Conservation (phyloP, 2,329 filamentous ascomycete genomes). For the Penicillium sp. region DNA sequence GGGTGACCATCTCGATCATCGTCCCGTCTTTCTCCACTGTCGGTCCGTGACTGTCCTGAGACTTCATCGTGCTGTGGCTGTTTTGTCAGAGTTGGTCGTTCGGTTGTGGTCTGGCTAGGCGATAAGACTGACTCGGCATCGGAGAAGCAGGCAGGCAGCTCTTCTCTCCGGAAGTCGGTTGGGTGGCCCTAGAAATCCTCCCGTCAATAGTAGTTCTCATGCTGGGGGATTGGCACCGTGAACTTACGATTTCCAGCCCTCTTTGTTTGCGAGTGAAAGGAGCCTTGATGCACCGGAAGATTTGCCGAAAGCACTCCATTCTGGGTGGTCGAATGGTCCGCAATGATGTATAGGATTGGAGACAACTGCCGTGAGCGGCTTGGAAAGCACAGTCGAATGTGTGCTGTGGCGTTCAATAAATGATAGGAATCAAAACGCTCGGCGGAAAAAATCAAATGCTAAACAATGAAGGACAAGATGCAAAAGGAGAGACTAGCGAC, state of each 20-base stretch:
- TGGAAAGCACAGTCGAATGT: too few relatives aligned
- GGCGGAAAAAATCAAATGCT: slow-evolving; percentile 12
- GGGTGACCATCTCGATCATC: slow-evolving; percentile 22
- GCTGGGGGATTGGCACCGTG: background rate
- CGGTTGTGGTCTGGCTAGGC: slow-evolving; percentile 11
- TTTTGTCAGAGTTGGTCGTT: slow-evolving; percentile 25
- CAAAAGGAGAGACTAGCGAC: slow-evolving; percentile 23
- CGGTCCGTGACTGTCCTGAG: slow-evolving; percentile 28
- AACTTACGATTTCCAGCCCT: slow-evolving; percentile 35
- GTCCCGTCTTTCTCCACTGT: slow-evolving; percentile 27
- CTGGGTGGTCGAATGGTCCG: too few relatives aligned
- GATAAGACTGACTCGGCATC: slow-evolving; percentile 36
- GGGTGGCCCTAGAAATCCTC: slow-evolving; percentile 35
- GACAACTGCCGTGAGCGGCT: too few relatives aligned
- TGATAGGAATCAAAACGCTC: slow-evolving; percentile 12
- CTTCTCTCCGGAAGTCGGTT: slow-evolving; percentile 42
- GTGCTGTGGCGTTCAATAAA: slow-evolving; percentile 7
- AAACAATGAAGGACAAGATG: slow-evolving; percentile 19
- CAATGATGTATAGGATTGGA: background rate
- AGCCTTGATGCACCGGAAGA: slow-evolving; percentile 31
- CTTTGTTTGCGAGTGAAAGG: slow-evolving; percentile 29
- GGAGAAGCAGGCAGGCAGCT: slow-evolving; percentile 36
- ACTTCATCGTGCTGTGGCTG: slow-evolving; percentile 31
- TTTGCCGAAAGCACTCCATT: slow-evolving; percentile 37
- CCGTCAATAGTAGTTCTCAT: slow-evolving; percentile 9